phyloP scores from a whole-genome alignment of 2,329 filamentous ascomycete species.

The Xylaria sp. region DNA sequence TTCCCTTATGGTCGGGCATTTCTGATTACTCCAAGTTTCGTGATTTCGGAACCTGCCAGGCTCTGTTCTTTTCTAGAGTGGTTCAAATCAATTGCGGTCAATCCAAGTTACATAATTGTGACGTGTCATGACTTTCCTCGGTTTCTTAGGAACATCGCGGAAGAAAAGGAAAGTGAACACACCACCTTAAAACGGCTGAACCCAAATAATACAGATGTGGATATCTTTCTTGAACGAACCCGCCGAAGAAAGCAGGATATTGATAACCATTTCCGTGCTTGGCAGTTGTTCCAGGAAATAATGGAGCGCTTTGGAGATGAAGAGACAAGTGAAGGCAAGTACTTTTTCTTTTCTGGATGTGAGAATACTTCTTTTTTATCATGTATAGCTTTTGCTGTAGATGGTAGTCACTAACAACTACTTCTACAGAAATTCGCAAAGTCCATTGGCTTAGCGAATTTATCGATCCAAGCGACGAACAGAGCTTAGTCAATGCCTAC shows the following conservation, averaged over 20 bases:
- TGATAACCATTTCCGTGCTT: slow-evolving; percentile 41
- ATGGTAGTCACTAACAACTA: neutral
- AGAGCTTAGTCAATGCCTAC: slow-evolving; percentile 72
- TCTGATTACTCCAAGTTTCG: slow-evolving; percentile 63
- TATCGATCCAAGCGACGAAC: slow-evolving; percentile 69
- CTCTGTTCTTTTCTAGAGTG: slow-evolving; percentile 56
- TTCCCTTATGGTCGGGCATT: slow-evolving; percentile 60
- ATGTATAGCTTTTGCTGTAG: no score
- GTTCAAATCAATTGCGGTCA: slow-evolving; percentile 47
- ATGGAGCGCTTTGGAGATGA: slow-evolving; percentile 49
- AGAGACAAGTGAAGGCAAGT: slow-evolving; percentile 48
- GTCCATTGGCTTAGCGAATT: slow-evolving; percentile 59
- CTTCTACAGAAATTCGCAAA: slow-evolving; percentile 42
- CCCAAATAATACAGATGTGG: slow-evolving; percentile 33
- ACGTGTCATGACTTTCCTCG: slow-evolving; percentile 51
- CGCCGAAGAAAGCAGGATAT: slow-evolving; percentile 41
- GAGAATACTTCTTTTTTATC: neutral
- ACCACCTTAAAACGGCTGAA: slow-evolving; percentile 35
- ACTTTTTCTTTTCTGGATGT: neutral
- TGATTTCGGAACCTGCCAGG: slow-evolving; percentile 57
- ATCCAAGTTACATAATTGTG: slow-evolving; percentile 51
- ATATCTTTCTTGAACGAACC: slow-evolving; percentile 29
- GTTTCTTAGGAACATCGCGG: slow-evolving; percentile 52
- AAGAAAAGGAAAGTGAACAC: slow-evolving; percentile 49
- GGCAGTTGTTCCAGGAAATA: slow-evolving; percentile 45